Base-by-base conservation (phyloP, 1,139 yeast species). In the Meyerozyma smithsonii region DNA sequence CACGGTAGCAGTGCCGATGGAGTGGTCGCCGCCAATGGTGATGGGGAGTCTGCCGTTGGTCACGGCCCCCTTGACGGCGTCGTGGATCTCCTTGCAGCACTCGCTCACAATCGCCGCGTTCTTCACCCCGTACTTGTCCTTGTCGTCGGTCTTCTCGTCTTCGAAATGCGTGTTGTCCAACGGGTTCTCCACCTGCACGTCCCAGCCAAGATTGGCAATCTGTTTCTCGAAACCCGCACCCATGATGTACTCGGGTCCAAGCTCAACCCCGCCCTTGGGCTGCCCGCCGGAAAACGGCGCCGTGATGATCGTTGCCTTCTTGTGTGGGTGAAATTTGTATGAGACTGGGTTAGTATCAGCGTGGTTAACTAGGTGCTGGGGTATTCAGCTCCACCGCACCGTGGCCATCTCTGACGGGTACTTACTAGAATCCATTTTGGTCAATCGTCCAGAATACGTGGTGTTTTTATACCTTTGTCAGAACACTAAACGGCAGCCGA, bases 231-330 rank as follows among this genome's bases (percentile, higher is more conserved):
- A 72, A 4, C 96, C 96, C 42, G 80, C 78, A 47, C 82, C 75
- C 40, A 88, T 61, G 47, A 90, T 71, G 58, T 78, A 83, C 46
- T 81, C 77, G n/a, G 98, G 97, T 21, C 97, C 98, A 43, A 81
- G 76, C 55, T 90, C 97, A 32, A 90, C 97, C 41, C 98, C 98
- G 26, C 83, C 78, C 55, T 86, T 85, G 39, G 90, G 94, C 62
- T 90, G 98, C 43, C 98, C 98, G n/a, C 97, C 97, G 28, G 90
- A 81, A 59, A 89, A 89, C 39, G 97, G 96, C 0, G 96, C 96
- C 20, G 82, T 72, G 48, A 89, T 77, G 42, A 89, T 66, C 16
- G 87, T 74, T 23, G 79, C 76, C 44, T 77, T 69, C 50, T 72
- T 79, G 36, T 69, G 56, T 38, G 79, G 72, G 52, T 74, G 74